Conservation (phyloP, 2,329 filamentous ascomycete species). For the Colletotrichum phormii region DNA sequence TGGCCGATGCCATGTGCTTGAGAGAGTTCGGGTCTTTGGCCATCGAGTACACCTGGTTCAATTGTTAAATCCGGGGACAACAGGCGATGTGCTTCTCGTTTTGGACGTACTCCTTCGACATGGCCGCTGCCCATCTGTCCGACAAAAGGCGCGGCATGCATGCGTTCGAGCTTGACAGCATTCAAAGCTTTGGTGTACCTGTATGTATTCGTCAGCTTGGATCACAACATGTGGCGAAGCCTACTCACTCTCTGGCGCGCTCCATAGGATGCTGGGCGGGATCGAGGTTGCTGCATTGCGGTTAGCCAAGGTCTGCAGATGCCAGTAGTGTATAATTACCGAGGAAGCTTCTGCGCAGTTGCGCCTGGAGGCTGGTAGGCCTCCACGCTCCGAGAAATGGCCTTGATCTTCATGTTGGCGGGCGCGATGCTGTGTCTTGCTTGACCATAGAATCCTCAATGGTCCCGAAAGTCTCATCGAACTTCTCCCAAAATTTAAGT, state of each 20-base stretch:
- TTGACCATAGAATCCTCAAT: constrained; percentile 3
- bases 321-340: not conserved
- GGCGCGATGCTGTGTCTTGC: constrained; percentile 9
- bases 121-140: constrained; percentile 90
- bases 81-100: not conserved
- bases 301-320: constrained; percentile 11
- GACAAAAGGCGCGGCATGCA: constrained; percentile 83
- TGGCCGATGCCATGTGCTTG: constrained; percentile 82
- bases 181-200: constrained; percentile 65
- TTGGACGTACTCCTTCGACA: constrained; percentile 79
- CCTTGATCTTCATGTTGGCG: constrained; percentile 68
- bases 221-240: constrained; percentile 64
- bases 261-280: constrained; percentile 92
- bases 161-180: constrained; percentile 92
- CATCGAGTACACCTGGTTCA: constrained; percentile 70
- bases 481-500: constrained; percentile 39
- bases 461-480: constrained; percentile 19
- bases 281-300: constrained; percentile 73
- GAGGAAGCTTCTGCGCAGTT: constrained; percentile 70
- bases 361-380: constrained; percentile 76
- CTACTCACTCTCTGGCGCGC: constrained; percentile 85
- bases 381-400: constrained; percentile 73
- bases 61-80: not conserved
- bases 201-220: not conserved
- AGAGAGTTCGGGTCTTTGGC: constrained; percentile 83